phyloP scores from a whole-genome alignment of 805 yeast species.

The Sugiyamaella smithiae region DNA sequence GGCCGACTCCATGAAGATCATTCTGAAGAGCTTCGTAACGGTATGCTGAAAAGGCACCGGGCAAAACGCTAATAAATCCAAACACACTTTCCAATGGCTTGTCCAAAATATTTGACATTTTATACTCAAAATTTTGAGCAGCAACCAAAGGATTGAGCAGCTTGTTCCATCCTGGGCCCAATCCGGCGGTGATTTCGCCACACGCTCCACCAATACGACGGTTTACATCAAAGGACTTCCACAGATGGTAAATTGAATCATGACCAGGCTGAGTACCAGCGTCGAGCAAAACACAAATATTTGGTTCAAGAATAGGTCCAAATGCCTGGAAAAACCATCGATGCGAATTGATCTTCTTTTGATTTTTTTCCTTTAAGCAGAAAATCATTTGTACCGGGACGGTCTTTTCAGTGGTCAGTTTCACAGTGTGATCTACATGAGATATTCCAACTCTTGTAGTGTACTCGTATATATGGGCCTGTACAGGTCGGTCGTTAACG shows the following conservation, averaged over 20 bases:
- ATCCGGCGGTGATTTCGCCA: conserved; percentile 88
- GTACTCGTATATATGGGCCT: conserved; percentile 88
- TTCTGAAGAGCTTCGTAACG: conserved; percentile 75
- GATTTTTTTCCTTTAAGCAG: conserved; percentile 85
- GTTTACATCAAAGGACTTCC: conserved; percentile 77
- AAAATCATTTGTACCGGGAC: conserved; percentile 86
- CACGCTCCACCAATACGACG: conserved; percentile 94
- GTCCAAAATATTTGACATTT: conserved; percentile 90
- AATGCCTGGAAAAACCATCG: conserved; percentile 96
- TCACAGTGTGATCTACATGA: conserved; percentile 52
- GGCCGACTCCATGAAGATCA: conserved; percentile 69
- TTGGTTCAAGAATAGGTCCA: conserved; percentile 77
- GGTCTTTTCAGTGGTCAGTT: conserved; percentile 60
- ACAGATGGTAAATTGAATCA: conserved; percentile 80
- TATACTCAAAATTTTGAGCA: conserved; percentile 95
- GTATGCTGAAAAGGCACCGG: conserved; percentile 96
- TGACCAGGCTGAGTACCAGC: conserved; percentile 92
- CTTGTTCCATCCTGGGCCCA: conserved; percentile 58
- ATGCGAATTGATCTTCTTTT: conserved; percentile 90
- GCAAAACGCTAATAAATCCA: conserved; percentile 91
- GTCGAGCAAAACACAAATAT: conserved; percentile 78
- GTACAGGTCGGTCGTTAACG: conserved; percentile 77
- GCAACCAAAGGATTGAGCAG: conserved; percentile 87
- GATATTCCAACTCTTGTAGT: conserved; percentile 88
- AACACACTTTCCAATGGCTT: conserved; percentile 94